phyloP scores from a whole-genome alignment of 805 yeast species.

The Nakazawaea siamensis region DNA sequence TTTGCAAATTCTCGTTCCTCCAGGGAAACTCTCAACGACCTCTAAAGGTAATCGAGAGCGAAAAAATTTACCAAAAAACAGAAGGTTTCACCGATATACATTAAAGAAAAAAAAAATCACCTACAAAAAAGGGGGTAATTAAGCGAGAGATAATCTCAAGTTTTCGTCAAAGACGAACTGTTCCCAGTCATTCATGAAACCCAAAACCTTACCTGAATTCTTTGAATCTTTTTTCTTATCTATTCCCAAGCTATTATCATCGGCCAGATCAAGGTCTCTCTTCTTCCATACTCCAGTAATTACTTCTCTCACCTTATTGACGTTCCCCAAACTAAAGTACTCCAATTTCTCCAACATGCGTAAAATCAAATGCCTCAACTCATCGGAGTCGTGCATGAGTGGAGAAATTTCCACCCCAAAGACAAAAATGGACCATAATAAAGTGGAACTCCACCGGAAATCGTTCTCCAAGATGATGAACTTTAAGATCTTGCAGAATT shows the following conservation, averaged over 20 bases:
- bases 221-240: not conserved
- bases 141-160: conserved; percentile 19
- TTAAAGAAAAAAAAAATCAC: too few relatives aligned
- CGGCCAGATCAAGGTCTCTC: conserved; percentile 20
- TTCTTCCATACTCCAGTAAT: conserved; percentile 22
- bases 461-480: conserved; percentile 20
- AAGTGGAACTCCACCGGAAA: conserved; percentile 23
- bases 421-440: conserved; percentile 24
- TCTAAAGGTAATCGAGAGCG: too few relatives aligned
- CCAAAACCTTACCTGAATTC: conserved; percentile 8
- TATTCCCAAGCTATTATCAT: conserved; percentile 9
- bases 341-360: conserved; percentile 20
- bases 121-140: not conserved
- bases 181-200: conserved; percentile 25
- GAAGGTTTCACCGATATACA: too few relatives aligned
- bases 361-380: conserved; percentile 20
- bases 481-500: conserved; percentile 17
- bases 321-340: conserved; percentile 21
- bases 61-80: too few relatives aligned
- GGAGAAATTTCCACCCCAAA: conserved; percentile 21
- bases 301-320: conserved; percentile 17
- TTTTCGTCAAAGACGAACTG: conserved; percentile 21
- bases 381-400: conserved; percentile 14
- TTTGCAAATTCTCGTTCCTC: not conserved
- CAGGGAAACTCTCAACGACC: too few relatives aligned